These are phyloP conservation scores for Geoglossum glabrum DNA, from an alignment of 495 filamentous ascomycete species.

Conservation along the genomic window DNA sequence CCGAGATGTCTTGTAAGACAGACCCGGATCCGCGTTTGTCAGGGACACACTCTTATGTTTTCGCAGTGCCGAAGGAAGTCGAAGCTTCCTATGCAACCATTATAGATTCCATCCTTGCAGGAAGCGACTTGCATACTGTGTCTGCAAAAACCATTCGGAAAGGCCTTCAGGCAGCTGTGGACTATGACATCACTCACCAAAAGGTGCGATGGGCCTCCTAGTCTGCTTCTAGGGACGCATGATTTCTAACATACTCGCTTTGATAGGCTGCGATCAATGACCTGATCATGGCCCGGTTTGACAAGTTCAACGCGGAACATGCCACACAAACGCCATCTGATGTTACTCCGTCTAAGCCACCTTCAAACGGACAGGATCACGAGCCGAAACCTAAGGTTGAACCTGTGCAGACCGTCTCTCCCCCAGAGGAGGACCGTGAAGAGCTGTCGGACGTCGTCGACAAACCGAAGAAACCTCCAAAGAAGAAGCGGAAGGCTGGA, in stretches of 20 bases:
- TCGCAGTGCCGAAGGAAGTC: constrained; percentile 44
- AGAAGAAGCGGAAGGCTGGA: constrained; percentile 34
- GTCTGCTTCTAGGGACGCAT: constrained; percentile 2
- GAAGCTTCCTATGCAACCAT: constrained; percentile 53
- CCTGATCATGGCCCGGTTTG: constrained; percentile 80
- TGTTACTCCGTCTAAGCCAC: constrained; percentile 8
- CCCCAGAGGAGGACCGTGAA: constrained; percentile 24
- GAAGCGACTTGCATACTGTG: constrained; percentile 70
- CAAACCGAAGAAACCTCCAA: constrained; percentile 31
- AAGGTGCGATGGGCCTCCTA: constrained; percentile 39
- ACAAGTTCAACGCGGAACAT: constrained; percentile 43
- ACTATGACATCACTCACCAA: constrained; percentile 65
- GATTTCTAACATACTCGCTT: neutral
- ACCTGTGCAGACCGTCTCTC: constrained; percentile 5
- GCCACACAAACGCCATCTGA: constrained; percentile 15
- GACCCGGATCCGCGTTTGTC: neutral
- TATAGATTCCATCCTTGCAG: constrained; percentile 76
- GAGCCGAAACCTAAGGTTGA: neutral
- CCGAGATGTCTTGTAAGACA: neutral
- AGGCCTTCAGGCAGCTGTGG: constrained; percentile 52
- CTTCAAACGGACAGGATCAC: neutral
- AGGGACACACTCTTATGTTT: neutral
- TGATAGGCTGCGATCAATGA: constrained; percentile 54
- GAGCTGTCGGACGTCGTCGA: constrained; percentile 26
- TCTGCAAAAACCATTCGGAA: constrained; percentile 85